phyloP scores from a whole-genome alignment of 2,329 filamentous ascomycete genomes.

The Neopestalotiopsis rosae region DNA sequence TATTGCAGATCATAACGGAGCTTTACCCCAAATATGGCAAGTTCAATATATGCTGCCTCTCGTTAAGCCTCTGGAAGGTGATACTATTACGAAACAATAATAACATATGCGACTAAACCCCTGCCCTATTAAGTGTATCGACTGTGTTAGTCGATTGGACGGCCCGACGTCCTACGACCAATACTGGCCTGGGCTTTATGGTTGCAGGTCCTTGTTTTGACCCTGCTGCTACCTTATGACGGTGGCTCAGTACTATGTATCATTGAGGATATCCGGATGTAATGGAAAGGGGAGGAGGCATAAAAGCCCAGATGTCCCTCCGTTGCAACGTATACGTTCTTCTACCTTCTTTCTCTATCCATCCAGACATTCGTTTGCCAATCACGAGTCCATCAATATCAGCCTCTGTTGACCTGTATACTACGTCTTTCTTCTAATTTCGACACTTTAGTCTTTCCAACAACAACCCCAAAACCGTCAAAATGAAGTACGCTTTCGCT shows the following conservation, averaged over 20 bases:
- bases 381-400: neutral
- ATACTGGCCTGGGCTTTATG: neutral
- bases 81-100: slow-evolving; percentile 16
- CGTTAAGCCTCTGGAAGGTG: slow-evolving; percentile 1
- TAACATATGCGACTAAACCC: slow-evolving; percentile 10
- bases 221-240: neutral
- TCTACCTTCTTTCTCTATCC: neutral
- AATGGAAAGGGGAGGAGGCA: neutral
- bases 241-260: neutral
- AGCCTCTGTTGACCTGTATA: slow-evolving; percentile 16
- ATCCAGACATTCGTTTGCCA: slow-evolving; percentile 17
- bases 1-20: slow-evolving; percentile 8
- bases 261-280: neutral
- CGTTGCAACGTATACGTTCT: neutral
- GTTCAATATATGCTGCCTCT: slow-evolving; percentile 16
- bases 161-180: neutral
- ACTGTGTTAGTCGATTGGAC: slow-evolving; percentile 8
- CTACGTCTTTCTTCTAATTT: neutral
- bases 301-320: slow-evolving; percentile 8
- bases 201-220: neutral
- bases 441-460: neutral
- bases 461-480: slow-evolving; percentile 19
- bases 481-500: slow-evolving; percentile 32
- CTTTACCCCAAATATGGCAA: slow-evolving; percentile 10
- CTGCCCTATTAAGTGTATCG: slow-evolving; percentile 2